phyloP scores from a whole-genome alignment of 2,329 filamentous ascomycete species.

The Fusarium aywerte region DNA sequence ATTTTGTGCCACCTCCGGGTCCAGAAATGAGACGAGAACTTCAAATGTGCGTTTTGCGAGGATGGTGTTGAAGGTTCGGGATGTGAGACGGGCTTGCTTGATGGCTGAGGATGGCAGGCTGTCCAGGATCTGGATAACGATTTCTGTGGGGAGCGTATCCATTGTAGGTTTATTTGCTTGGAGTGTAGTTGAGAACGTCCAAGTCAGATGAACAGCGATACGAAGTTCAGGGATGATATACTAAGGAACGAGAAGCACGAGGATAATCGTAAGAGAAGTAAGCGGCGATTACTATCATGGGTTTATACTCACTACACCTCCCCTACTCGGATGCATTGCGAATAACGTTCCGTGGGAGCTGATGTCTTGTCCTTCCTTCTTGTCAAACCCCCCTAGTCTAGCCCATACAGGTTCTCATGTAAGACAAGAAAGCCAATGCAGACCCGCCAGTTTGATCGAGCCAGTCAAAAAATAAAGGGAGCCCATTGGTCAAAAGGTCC shows the following conservation, averaged over 20 bases:
- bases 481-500: slow-evolving; percentile 19
- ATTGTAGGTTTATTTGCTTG: slow-evolving; percentile 37
- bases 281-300: background rate
- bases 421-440: slow-evolving; percentile 13
- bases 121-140: slow-evolving; percentile 47
- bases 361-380: slow-evolving; percentile 20
- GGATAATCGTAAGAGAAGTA: background rate
- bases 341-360: slow-evolving; percentile 6
- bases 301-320: slow-evolving; percentile 16
- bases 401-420: slow-evolving; percentile 38
- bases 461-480: slow-evolving; percentile 1
- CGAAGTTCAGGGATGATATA: background rate
- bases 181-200: background rate
- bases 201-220: background rate
- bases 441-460: slow-evolving; percentile 13
- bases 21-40: slow-evolving; percentile 47
- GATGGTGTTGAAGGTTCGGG: slow-evolving; percentile 48
- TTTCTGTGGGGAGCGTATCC: slow-evolving; percentile 48
- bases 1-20: slow-evolving; percentile 41
- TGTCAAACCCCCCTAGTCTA: background rate
- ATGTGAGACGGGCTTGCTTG: slow-evolving; percentile 49
- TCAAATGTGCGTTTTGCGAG: slow-evolving; percentile 46
- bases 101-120: slow-evolving; percentile 40
- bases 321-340: background rate
- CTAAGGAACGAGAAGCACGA: background rate